Evolutionary conservation across 2,329 filamentous ascomycete species (phyloP).

Genomic region (Ophiostoma perfectum): DNA sequence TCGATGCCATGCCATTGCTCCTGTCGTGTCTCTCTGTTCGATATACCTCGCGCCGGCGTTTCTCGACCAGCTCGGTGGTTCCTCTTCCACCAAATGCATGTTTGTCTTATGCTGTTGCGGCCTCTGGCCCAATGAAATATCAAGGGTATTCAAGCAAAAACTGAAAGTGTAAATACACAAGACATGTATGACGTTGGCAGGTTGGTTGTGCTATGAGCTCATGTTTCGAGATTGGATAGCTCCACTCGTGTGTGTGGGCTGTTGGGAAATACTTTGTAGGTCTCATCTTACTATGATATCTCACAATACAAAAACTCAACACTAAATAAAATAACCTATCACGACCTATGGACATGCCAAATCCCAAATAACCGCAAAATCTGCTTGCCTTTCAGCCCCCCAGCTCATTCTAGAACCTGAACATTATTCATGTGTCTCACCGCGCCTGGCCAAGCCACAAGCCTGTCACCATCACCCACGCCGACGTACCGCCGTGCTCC

Average conservation of each 20-base stretch:
- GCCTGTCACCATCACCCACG: background rate
- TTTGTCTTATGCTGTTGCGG: constrained; percentile 7
- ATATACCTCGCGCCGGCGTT: background rate
- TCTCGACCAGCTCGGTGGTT: constrained; percentile 6
- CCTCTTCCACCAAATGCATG: background rate
- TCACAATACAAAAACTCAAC: too few relatives aligned
- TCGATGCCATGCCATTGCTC: too few relatives aligned
- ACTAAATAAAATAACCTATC: too few relatives aligned
- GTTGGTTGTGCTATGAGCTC: too few relatives aligned
- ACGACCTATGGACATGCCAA: background rate
- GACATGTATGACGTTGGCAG: too few relatives aligned
- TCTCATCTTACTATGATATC: too few relatives aligned
- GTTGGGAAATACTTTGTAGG: too few relatives aligned
- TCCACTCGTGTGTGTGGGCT: too few relatives aligned
- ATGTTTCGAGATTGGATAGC: too few relatives aligned
- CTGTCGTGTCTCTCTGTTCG: background rate
- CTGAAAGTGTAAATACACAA: background rate
- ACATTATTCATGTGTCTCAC: constrained; percentile 12
- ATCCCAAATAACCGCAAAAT: background rate
- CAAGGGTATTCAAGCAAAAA: background rate
- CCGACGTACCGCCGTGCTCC: constrained; percentile 16
- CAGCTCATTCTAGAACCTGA: background rate
- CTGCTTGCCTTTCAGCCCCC: background rate
- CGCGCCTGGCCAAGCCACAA: constrained; percentile 4
- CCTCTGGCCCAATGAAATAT: too few relatives aligned